Base-by-base conservation (phyloP, 1,284 basidiomycete species). In the Leccinum laetum region DNA sequence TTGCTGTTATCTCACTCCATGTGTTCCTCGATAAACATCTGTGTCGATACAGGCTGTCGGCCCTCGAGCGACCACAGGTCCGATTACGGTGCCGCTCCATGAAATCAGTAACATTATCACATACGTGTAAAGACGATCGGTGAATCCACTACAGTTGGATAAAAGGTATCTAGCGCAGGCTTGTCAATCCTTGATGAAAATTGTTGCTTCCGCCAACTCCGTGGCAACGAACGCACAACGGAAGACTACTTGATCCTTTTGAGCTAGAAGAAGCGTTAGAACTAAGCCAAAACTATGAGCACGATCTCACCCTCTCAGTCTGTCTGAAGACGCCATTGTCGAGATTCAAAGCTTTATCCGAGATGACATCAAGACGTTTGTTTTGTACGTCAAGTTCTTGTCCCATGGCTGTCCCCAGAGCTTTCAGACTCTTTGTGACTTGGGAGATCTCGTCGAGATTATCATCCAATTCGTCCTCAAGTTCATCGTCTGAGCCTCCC, bases 401-500 rank as follows among this genome's bases (percentile, higher is more conserved):
- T 39, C 93, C 89, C 89, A 95, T 95, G 8, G 94, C 90, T 68
- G 84, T 84, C 3, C 94, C 94, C 26, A 99, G 81, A 29, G 89
- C 87, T 80, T 96, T 97, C 70, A 99, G 84, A 62, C 91, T 83
- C 78, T 90, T 92, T 4, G 93, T 89, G 60, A 93, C 86, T 64
- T 90, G 90, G 56, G 87, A 82, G 66, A 98, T 94, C 79, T 98
- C 95, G 76, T 95, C 89, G 60, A 99, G 80, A 77, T 99, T 99
- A 69, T 89, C 87, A 72, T 99, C 97, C 26, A 99, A 76, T 76
- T 96, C 90, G 71, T 95, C 88, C 79, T 98, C 96, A 2, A 98
- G 71, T 79, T 98, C 96, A 73, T 99, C 96, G 74, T 99, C 98
- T n/a, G 93, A 95, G 16, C 86, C 93, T 44, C 90, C 93, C n/a